A percentile compares a stretch with the other conserved stretches of the same genome.
Conservation (phyloP, 306 rosid genomes). For the Geum urbanum region DNA sequence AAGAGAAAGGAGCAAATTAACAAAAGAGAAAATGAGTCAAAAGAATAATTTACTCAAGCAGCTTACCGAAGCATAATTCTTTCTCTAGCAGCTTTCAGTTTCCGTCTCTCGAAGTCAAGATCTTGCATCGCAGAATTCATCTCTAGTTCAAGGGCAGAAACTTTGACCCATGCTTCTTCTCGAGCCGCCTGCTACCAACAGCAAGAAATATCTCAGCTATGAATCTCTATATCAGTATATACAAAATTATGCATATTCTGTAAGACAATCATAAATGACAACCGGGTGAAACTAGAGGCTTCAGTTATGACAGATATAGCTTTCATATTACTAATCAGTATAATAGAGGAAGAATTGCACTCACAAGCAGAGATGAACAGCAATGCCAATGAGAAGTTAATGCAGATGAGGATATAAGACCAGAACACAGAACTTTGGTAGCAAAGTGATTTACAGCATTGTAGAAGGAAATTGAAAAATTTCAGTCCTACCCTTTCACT, state of each 20-base stretch:
- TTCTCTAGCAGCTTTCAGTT: constrained; percentile 87
- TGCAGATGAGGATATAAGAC: background rate
- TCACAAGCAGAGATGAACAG: background rate
- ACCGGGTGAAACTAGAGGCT: background rate
- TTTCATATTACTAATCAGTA: constrained; percentile 3
- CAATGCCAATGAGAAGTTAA: background rate
- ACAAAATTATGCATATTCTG: background rate
- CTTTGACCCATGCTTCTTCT: constrained; percentile 99
- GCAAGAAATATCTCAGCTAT: constrained; percentile 45
- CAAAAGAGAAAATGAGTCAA: background rate
- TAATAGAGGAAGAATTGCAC: background rate
- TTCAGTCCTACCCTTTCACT: constrained; percentile 77
- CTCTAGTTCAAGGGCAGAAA: constrained; percentile 86
- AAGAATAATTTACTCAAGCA: background rate
- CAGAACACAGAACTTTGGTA: background rate
- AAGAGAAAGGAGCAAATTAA: background rate
- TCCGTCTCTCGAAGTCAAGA: constrained; percentile 80
- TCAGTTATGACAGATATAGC: background rate
- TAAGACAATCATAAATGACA: background rate
- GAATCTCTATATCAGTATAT: background rate
- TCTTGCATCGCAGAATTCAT: constrained; percentile 81
- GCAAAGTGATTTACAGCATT: background rate
- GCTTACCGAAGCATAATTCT: constrained; percentile 87
- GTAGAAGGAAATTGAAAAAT: constrained; percentile 15
- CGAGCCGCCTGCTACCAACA: constrained; percentile 97